These are phyloP conservation scores for Glycine tomentella DNA, from an alignment of 306 rosid genomes.

Conservation along the genomic window DNA sequence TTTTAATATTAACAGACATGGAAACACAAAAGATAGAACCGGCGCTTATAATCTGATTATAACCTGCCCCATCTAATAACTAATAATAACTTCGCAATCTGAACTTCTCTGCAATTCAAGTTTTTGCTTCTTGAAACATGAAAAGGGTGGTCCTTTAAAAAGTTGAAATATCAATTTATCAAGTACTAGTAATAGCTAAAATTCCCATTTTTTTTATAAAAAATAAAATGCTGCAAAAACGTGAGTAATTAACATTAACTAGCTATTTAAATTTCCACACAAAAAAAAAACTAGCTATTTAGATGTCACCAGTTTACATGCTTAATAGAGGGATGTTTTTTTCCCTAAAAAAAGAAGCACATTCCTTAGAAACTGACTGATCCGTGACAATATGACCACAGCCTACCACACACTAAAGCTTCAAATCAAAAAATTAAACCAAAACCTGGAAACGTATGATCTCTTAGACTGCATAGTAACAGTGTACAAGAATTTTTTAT, in stretches of 20 bases:
- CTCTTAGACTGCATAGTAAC: too few species aligned
- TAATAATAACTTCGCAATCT: conserved; percentile 20
- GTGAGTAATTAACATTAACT: neutral
- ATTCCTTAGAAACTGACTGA: conserved; percentile 19
- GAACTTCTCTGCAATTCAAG: conserved; percentile 31
- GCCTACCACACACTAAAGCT: conserved; percentile 10
- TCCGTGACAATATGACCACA: conserved; percentile 1
- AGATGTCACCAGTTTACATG: conserved; percentile 1
- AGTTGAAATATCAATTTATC: conserved; percentile 3
- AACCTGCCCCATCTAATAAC: conserved; percentile 18
- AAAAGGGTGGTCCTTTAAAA: conserved; percentile 25
- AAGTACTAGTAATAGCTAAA: neutral
- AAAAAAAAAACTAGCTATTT: too few species aligned
- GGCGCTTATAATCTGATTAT: conserved; percentile 7
- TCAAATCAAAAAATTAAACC: conserved; percentile 19
- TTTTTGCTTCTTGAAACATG: conserved; percentile 21
- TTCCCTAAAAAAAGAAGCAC: neutral
- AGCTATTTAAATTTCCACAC: neutral
- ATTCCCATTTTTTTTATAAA: neutral
- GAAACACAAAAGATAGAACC: conserved; percentile 38
- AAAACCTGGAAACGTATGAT: conserved; percentile 28
- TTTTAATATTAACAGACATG: conserved; percentile 20
- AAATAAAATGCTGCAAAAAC: conserved; percentile 8
- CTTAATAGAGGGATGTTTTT: neutral
- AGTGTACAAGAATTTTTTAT: too few species aligned